Evolutionary conservation across 176 grass and related monocot genomes (phyloP), one percentile per base, ranked within the genome.

Genomic region (Oryza glaberrima): DNA sequence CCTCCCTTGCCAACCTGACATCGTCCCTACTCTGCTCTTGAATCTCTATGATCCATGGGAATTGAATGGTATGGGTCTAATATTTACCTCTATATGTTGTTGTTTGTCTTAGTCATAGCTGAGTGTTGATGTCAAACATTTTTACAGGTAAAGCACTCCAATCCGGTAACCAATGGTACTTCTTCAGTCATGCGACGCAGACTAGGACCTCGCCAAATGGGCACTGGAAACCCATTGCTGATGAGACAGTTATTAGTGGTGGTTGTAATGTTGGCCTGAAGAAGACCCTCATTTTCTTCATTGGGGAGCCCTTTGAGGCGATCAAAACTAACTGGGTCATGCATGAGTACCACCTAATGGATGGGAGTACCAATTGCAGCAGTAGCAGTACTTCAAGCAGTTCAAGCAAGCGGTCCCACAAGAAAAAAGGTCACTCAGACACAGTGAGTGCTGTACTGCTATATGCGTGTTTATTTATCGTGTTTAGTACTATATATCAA

Each of bases 271-370:
- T 94, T 2, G 96, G 96, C 17, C 52, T 87, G 35, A 99, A 96
- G 86, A 99, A 92, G 83, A 96, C 86, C 13, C 72, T 94, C 34
- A 72, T 75, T 45, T 99, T 94, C 83, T 94, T 79, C 70, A 61
- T 88, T 20, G 90, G 88, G 23, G 81, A 92, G 32, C 67, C 88
- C 12, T 77, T 65, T n/a, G 67, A 92, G 25, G 88, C 75, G 4
- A 82, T 76, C 75, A 76, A 92, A 76, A 96, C 96, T 58, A 96
- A 91, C 78, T 99, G 96, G 96, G 22, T 89, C 68, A 99, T 96
- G 96, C 88, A 99, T 77, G 96, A 99, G 81, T 99, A 92, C 82
- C 93, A 96, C 78, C 75, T 99, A 66, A 17, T 88, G 26, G 93
- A 99, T 70, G 83, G 84, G 23, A 80, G 40, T 61, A 14, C 22